Conservation (phyloP, 2,329 filamentous ascomycete genomes). For the Cladophialophora yegresii region DNA sequence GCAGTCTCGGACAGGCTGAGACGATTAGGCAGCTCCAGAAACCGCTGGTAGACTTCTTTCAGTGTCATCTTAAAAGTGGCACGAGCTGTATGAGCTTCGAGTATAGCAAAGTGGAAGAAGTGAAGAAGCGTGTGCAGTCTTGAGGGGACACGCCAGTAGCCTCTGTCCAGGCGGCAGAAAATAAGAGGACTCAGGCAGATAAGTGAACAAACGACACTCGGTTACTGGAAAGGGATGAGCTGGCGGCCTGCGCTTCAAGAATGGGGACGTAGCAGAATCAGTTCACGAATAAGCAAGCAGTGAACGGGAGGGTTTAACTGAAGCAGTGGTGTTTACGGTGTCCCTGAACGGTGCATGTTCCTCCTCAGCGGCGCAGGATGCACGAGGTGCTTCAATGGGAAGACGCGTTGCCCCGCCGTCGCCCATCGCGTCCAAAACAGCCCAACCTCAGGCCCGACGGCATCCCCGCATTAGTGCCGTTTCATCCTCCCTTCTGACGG, state of each 20-base stretch:
- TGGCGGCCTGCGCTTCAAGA: background rate
- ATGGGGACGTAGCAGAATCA: background rate
- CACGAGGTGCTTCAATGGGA: conserved; percentile 13
- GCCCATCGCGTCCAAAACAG: conserved; percentile 24
- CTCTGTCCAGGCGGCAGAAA: background rate
- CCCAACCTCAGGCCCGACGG: background rate
- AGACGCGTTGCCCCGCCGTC: conserved; percentile 24
- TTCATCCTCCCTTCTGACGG: conserved; percentile 13
- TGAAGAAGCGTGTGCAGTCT: background rate
- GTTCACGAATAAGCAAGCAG: background rate
- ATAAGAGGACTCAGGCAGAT: background rate
- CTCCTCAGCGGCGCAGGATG: conserved; percentile 15
- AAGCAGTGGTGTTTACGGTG: conserved; percentile 9
- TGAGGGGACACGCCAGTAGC: background rate
- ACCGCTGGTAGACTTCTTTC: conserved; percentile 65
- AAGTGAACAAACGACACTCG: background rate
- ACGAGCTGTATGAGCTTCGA: background rate
- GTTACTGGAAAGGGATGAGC: conserved; percentile 1
- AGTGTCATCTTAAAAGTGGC: conserved; percentile 44
- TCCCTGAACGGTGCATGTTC: conserved; percentile 15
- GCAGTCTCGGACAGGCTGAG: conserved; percentile 66
- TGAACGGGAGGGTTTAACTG: conserved; percentile 3
- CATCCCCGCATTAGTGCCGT: conserved; percentile 19
- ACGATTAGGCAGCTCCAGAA: conserved; percentile 67
- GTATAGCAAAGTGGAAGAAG: background rate